Percentiles rank a stretch among this genome's conserved stretches.
Conservation (phyloP, 2,329 filamentous ascomycete species). For the Fusarium virguliforme region DNA sequence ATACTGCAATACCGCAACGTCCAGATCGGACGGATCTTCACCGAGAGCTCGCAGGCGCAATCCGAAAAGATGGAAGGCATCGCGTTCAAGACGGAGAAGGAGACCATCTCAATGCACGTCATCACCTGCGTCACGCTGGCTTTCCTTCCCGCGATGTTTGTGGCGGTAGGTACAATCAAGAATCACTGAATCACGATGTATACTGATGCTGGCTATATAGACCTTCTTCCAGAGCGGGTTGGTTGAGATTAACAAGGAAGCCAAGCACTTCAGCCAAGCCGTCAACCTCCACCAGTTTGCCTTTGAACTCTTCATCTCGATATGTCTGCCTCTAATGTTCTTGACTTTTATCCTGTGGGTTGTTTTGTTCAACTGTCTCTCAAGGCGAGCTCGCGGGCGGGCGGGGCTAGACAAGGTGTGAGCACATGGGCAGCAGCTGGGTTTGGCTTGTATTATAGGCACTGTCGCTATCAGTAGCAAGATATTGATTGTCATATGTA, state of each 20-base stretch:
- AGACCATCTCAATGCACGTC: slow-evolving; percentile 54
- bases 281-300: slow-evolving; percentile 2
- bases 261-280: background rate
- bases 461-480: no score
- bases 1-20: slow-evolving; percentile 47
- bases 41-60: slow-evolving; percentile 39
- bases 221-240: slow-evolving; percentile 51
- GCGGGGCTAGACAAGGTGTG: background rate
- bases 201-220: slow-evolving; percentile 32
- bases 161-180: slow-evolving; percentile 47
- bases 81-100: slow-evolving; percentile 66
- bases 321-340: slow-evolving; percentile 25
- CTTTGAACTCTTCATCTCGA: slow-evolving; percentile 11
- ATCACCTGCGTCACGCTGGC: slow-evolving; percentile 53
- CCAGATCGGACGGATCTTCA: slow-evolving; percentile 44
- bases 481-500: no score
- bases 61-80: slow-evolving; percentile 67
- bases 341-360: slow-evolving; percentile 16
- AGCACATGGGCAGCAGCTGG: background rate
- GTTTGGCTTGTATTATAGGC: no score
- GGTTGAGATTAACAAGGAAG: slow-evolving; percentile 10
- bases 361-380: background rate
- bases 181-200: background rate
- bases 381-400: background rate
- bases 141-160: slow-evolving; percentile 53